Percentiles rank a stretch among this genome's conserved stretches.
phyloP scores from a whole-genome alignment of 2,329 filamentous ascomycete genomes.

The Venturia asperata region DNA sequence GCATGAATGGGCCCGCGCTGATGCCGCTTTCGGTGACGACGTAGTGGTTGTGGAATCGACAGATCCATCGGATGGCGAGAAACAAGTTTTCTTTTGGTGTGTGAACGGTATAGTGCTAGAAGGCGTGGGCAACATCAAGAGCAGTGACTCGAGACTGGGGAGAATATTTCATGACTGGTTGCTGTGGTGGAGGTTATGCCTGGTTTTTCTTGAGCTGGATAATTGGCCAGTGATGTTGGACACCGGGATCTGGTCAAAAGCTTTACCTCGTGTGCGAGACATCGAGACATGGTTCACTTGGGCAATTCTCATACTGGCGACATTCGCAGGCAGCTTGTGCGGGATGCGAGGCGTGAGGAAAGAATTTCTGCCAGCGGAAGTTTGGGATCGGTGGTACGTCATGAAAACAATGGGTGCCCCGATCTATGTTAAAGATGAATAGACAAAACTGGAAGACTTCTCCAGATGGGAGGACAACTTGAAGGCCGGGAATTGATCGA shows the following conservation, averaged over 20 bases:
- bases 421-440: neutral
- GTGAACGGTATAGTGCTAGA: constrained; percentile 39
- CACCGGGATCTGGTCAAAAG: constrained; percentile 15
- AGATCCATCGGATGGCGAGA: constrained; percentile 39
- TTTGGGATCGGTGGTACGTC: constrained; percentile 6
- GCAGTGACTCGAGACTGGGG: neutral
- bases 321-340: neutral
- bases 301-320: neutral
- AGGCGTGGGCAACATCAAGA: constrained; percentile 17
- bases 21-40: constrained; percentile 23
- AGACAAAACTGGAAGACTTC: neutral
- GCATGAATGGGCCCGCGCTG: constrained; percentile 44
- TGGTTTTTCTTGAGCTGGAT: constrained; percentile 29
- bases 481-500: neutral
- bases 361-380: neutral
- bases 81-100: constrained; percentile 46
- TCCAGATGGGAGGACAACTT: neutral
- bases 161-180: constrained; percentile 17
- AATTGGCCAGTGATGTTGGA: constrained; percentile 29
- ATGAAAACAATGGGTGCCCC: neutral
- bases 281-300: constrained; percentile 17
- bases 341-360: constrained; percentile 9
- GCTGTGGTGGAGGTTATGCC: constrained; percentile 23
- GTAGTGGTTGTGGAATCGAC: constrained; percentile 44
- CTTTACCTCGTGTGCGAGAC: neutral